Conservation (phyloP, 352 stramenopile species). For the Peronospora tabacina region DNA sequence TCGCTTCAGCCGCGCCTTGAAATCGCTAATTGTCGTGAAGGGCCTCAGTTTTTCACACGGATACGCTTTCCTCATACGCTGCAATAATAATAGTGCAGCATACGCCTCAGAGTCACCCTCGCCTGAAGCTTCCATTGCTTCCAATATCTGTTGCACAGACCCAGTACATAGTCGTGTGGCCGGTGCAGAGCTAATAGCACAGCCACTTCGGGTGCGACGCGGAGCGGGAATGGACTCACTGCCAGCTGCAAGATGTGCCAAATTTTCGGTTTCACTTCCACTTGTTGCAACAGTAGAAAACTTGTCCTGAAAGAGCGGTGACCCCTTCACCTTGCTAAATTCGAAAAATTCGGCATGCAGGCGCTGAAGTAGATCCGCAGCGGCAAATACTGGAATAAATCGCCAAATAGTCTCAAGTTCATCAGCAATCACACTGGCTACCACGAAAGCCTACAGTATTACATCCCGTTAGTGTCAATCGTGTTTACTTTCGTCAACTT, state of each 20-base stretch:
- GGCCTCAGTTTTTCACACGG: conserved; percentile 56
- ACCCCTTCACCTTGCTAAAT: conserved; percentile 41
- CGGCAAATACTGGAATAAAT: conserved; percentile 78
- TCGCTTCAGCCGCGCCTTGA: conserved; percentile 33
- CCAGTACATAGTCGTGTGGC: conserved; percentile 8
- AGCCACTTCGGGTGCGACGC: conserved; percentile 34
- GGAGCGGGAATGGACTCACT: conserved; percentile 4
- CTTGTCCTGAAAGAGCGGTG: conserved; percentile 68
- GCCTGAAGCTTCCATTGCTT: conserved; percentile 24
- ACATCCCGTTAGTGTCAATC: conserved; percentile 3
- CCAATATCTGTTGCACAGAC: conserved; percentile 29
- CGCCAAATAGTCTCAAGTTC: conserved; percentile 53
- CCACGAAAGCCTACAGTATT: conserved; percentile 61
- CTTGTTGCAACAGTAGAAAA: conserved; percentile 31
- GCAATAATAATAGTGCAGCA: conserved; percentile 43
- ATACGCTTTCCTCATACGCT: conserved; percentile 48
- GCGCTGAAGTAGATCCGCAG: conserved; percentile 70
- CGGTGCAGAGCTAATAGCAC: conserved; percentile 17
- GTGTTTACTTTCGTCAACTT: not conserved
- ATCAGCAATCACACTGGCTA: conserved; percentile 72
- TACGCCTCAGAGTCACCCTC: conserved; percentile 38
- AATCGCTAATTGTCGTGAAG: conserved; percentile 27
- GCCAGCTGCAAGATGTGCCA: conserved; percentile 5
- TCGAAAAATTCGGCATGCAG: conserved; percentile 73
- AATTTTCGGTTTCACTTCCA: conserved; percentile 5